Evolutionary conservation across 257 asterid species (phyloP), one percentile per base, ranked within the genome.

Genomic region (Prunella vulgaris): DNA sequence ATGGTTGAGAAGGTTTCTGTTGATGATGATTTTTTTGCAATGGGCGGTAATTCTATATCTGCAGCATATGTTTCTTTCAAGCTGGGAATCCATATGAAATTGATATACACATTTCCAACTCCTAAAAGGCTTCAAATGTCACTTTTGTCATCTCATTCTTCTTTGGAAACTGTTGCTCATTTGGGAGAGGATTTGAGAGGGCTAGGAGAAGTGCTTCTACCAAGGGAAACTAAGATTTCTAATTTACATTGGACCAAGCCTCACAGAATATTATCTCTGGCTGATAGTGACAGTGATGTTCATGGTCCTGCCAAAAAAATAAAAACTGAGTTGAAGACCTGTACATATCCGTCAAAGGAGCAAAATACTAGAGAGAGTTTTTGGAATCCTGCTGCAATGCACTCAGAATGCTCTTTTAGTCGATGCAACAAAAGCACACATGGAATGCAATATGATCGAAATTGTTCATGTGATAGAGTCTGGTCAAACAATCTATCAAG

Each of bases 31-130:
- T 93, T 93, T 76, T 93, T 93, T 76, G 83, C 76, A 59, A 84
- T 90, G 84, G 98, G 98, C 52, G 98, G 98, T 68, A 82, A 73
- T 82, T 93, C 98, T 68, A 53, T 93, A 52, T 75, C 95, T 66
- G 98, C 98, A 14, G 97, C 97, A 38, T 85, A 87, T 65, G 96
- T 68, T 77, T 81, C 94, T 24, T 86, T 87, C 75, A 85, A 85
- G 64, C 78, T 93, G 76, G 97, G 96, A 72, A 88, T 93, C 76
- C 80, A 85, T 79, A 88, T 93, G 98, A 88, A 80, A 76, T 80
- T 85, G 75, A 76, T 93, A 7, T 93, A 93, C 66, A 49, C 84
- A 64, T 87, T 69, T 70, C 96, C 97, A 28, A 93, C 94, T 52
- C 90, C 96, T 0, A 27, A 57, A 75, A 79, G 75, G 80, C 97